phyloP scores from a whole-genome alignment of 371 early-diverging fungal genomes.

The Rhizopus stolonifer region DNA sequence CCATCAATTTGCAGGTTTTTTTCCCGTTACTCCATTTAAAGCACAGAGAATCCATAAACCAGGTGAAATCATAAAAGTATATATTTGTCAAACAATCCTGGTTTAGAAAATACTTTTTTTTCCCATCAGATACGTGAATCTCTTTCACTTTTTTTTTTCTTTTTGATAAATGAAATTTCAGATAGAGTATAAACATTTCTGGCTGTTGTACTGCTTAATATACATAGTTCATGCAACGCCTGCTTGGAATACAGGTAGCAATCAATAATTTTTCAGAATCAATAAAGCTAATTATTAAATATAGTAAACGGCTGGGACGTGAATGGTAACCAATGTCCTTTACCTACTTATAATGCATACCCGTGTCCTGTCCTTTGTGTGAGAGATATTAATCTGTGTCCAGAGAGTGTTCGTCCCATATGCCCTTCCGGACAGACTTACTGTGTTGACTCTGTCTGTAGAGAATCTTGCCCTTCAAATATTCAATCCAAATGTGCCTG shows the following conservation, averaged over 20 bases:
- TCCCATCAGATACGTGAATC: too few species aligned
- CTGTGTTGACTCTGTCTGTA: slow-evolving; percentile 55
- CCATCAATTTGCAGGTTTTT: not conserved
- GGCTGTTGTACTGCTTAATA: not conserved
- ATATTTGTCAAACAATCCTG: not conserved
- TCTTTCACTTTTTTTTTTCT: not conserved
- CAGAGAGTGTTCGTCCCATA: slow-evolving; percentile 16
- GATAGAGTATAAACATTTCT: not conserved
- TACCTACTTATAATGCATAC: slow-evolving; percentile 36
- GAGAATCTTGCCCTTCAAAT: slow-evolving; percentile 28
- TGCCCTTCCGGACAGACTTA: slow-evolving; percentile 46
- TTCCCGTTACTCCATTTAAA: not conserved
- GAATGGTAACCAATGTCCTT: slow-evolving; percentile 48
- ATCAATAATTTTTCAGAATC: too few species aligned
- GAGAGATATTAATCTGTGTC: slow-evolving; percentile 37
- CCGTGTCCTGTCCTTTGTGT: slow-evolving; percentile 56
- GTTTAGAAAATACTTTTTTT: not conserved
- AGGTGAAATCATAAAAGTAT: not conserved
- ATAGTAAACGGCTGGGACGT: slow-evolving; percentile 51
- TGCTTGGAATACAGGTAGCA: slow-evolving; percentile 6
- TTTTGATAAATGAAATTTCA: not conserved
- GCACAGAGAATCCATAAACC: not conserved
- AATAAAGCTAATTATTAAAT: too few species aligned
- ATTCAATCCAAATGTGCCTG: slow-evolving; percentile 36
- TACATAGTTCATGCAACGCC: slow-evolving; percentile 4